Conservation (phyloP, 2,329 filamentous ascomycete genomes). For the Paecilomyces sp. region DNA sequence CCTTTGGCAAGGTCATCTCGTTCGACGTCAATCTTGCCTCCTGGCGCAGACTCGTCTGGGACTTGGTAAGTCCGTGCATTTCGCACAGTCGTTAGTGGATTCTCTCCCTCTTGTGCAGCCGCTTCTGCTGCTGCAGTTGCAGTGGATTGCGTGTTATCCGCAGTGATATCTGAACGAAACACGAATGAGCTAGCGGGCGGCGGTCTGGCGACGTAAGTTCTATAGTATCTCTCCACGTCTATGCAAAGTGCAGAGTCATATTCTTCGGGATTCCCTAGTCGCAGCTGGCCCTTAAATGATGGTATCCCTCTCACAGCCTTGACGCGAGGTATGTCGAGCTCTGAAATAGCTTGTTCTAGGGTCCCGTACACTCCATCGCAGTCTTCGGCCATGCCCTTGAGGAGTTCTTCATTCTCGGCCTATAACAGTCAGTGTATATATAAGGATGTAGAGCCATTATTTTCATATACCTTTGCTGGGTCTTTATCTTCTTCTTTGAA, state of each 20-base stretch:
- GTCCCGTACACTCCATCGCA: conserved; percentile 75
- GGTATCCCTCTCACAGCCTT: conserved; percentile 71
- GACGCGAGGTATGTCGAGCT: conserved; percentile 67
- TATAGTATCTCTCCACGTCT: conserved; percentile 83
- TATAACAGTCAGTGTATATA: conserved; percentile 24
- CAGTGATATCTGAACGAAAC: conserved; percentile 38
- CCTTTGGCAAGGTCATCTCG: conserved; percentile 84
- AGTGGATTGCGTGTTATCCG: conserved; percentile 46
- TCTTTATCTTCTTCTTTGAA: conserved; percentile 88
- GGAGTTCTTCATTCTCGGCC: conserved; percentile 63
- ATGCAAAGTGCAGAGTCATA: conserved; percentile 73
- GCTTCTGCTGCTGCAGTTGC: conserved; percentile 35
- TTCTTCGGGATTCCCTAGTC: conserved; percentile 66
- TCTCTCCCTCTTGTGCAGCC: conserved; percentile 23
- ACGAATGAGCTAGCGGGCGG: conserved; percentile 74
- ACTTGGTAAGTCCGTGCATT: conserved; percentile 75
- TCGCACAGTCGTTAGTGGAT: conserved; percentile 61
- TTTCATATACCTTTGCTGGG: conserved; percentile 51
- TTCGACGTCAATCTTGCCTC: conserved; percentile 74
- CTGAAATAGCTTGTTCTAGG: conserved; percentile 73
- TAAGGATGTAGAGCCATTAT: neutral
- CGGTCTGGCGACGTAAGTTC: conserved; percentile 68
- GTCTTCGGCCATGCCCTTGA: conserved; percentile 59
- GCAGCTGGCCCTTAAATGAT: conserved; percentile 71
- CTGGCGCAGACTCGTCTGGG: conserved; percentile 64